Evolutionary conservation across 2,329 filamentous ascomycete species (phyloP), one percentile per base, ranked within the genome.

Genomic region (Arthrinium phaeospermum): DNA sequence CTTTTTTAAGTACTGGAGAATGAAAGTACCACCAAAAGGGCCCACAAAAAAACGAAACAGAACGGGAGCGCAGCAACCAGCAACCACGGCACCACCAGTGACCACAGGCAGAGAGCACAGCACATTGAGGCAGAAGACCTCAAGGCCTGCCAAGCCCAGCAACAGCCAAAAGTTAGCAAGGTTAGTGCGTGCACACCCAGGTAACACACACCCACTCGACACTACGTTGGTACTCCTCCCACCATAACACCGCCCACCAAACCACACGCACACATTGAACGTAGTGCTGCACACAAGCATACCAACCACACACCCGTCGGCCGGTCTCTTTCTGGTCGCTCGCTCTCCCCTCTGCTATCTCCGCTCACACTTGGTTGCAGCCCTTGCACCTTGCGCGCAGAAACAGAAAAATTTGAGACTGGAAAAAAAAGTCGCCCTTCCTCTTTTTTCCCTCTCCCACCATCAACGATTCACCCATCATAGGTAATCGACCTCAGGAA

Each of bases 371-470:
- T 68, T 68, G 41, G 67, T 68, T 68, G 41, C 45, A 68, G 67
- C 67, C 67, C 67, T 68, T 68, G 67, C 67, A 30, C 34, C 67
- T 68, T 68, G 67, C 67, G 57, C 34, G 57, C 57, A 64, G 57
- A 64, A 64, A 64, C 57, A 41, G 41, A 70, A 70, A 70, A 70
- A 70, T 70, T 70, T 53, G 68, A 70, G 68, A 49, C 47, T 51
- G 68, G 68, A 41, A 41, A 51, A 51, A 70, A 70, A 70, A 53
- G 46, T 70, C 68, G 45, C 68, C 49, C 49, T 49, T 44, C 68
- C 46, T 51, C 46, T 49, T 51, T 53, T 51, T 49, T 19, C 27
- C 68, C 46, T 51, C 45, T n/a, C 44, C 68, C 47, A 51, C 68
- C 68, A 64, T 41, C n/a, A 41, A 64, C 57, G 57, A 64, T 64